Evolutionary conservation across 768 basidiomycete genomes (phyloP).

Genomic region (Suillus clintonianus): DNA sequence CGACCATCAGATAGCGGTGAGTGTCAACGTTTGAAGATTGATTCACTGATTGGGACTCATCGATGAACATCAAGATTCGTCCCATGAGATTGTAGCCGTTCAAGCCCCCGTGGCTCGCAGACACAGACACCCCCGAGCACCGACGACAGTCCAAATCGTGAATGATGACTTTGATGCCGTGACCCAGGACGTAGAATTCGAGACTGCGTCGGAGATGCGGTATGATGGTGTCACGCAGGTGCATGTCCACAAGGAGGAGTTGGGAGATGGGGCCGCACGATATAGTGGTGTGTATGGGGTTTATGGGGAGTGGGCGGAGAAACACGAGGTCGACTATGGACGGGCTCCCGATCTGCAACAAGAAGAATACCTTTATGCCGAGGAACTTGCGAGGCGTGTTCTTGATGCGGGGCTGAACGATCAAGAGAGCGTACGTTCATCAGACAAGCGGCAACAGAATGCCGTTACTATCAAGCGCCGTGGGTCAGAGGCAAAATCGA

Average conservation of each 20-base stretch:
- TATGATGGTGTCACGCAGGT: conserved; percentile 27
- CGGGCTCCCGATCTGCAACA: conserved; percentile 26
- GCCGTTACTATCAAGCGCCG: conserved; percentile 15
- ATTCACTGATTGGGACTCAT: conserved; percentile 2
- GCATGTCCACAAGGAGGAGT: conserved; percentile 13
- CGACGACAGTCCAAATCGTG: conserved; percentile 33
- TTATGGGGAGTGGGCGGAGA: conserved; percentile 35
- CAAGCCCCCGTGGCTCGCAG: conserved; percentile 16
- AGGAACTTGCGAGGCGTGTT: conserved; percentile 38
- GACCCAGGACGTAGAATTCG: conserved; percentile 25
- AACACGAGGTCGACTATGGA: conserved; percentile 24
- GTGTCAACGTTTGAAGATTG: neutral
- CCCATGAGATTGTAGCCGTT: conserved; percentile 31
- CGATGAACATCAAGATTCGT: conserved; percentile 29
- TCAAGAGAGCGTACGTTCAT: conserved; percentile 14
- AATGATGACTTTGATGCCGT: conserved; percentile 32
- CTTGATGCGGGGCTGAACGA: conserved; percentile 33
- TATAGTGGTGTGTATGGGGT: conserved; percentile 34
- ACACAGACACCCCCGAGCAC: conserved; percentile 24
- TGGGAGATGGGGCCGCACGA: conserved; percentile 3
- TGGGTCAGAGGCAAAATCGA: conserved; percentile 4
- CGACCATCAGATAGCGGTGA: neutral
- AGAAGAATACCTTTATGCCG: conserved; percentile 17
- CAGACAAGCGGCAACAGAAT: conserved; percentile 16
- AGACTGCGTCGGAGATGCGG: conserved; percentile 26